These are phyloP conservation scores for Phylloporus sp. DNA, from an alignment of 768 basidiomycete species.

Conservation along the genomic window DNA sequence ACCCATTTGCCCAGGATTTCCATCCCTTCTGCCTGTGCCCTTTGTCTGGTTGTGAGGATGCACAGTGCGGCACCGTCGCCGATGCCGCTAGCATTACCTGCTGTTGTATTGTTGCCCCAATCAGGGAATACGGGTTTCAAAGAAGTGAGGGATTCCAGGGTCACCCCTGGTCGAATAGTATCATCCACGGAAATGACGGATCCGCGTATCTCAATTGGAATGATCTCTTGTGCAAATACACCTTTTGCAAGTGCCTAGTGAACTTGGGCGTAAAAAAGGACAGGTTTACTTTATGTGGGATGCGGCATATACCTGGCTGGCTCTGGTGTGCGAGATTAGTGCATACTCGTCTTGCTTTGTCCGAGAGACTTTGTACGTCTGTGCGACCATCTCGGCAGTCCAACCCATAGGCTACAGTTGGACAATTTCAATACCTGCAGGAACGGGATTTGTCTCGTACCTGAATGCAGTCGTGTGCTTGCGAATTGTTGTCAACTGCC, in stretches of 20 bases:
- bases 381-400: constrained; percentile 91
- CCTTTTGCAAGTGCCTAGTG: constrained; percentile 61
- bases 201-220: constrained; percentile 78
- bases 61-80: constrained; percentile 91
- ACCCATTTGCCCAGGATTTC: constrained; percentile 83
- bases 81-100: constrained; percentile 83
- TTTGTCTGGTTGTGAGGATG: constrained; percentile 74
- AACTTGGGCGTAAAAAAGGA: background rate
- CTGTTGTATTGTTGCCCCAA: constrained; percentile 70
- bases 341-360: constrained; percentile 88
- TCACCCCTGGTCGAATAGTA: constrained; percentile 83
- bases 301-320: constrained; percentile 46
- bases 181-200: constrained; percentile 70
- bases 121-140: constrained; percentile 87
- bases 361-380: constrained; percentile 71
- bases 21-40: constrained; percentile 74
- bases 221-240: constrained; percentile 82
- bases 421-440: background rate
- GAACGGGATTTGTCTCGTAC: constrained; percentile 21
- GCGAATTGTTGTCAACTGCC: constrained; percentile 50
- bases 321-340: constrained; percentile 80
- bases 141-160: constrained; percentile 65
- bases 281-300: background rate
- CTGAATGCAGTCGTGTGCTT: constrained; percentile 76
- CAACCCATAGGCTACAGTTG: constrained; percentile 81